Base-by-base conservation (phyloP, 2,329 filamentous ascomycete genomes). In the Fusarium pseudoanthophilum region DNA sequence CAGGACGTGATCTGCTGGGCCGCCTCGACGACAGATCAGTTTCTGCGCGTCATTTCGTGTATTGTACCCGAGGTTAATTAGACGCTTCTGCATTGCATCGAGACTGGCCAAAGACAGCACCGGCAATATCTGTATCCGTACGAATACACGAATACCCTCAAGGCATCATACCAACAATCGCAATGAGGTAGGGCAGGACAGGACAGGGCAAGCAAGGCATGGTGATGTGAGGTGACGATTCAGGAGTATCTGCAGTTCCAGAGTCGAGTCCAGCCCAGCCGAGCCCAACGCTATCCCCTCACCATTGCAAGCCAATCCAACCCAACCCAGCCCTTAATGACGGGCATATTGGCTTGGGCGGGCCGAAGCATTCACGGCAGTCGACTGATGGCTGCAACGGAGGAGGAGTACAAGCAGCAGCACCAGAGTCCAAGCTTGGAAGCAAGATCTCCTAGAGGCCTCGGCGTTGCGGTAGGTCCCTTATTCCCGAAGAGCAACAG, bases 341-440 rank as follows among this genome's bases (percentile, higher is more conserved):
- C 52, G 71, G 67, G 57, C 63, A 64, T 67, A 63, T 71, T 64
- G 61, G 73, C 62, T 65, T 62, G 45, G 57, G 60, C 75, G 75
- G 75, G 64, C 75, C 75, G 75, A 66, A 67, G 63, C 60, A 69
- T 32, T 69, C 59, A 76, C 69, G 71, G 66, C 64, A 68, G 73
- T 65, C 64, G 43, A 56, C 39, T 73, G 72, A 57, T 61, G 70
- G 67, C 30, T 61, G 66, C 65, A 60, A 49, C 24, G 48, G 21
- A 51, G 37, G 20, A 32, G 28, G n/a, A 16, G 14, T 20, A 34
- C 14, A 4, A 67, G 51, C 21, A 43, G 10, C n/a, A 46, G 11
- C 16, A 45, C 18, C 14, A 72, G 65, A 52, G 46, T 39, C 34
- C 24, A 36, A 52, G 24, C 51, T 53, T 28, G 34, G 37, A 37